Evolutionary conservation across 257 asterid species (phyloP).

Genomic region (Solanum chiquidenum): DNA sequence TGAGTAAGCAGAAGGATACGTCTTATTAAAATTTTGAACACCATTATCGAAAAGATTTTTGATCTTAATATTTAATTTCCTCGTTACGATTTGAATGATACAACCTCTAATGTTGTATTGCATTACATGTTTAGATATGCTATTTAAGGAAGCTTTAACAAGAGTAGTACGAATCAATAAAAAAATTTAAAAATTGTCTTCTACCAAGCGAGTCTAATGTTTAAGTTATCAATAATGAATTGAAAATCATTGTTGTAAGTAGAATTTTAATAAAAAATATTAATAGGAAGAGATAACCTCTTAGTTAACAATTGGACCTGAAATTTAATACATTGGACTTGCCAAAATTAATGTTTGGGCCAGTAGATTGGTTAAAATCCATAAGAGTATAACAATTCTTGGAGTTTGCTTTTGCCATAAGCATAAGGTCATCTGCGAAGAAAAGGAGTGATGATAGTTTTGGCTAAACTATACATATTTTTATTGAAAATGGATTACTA

Average conservation of each 20-base stretch:
- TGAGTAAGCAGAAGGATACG: neutral
- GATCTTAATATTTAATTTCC: no score
- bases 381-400: neutral
- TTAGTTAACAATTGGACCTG: neutral
- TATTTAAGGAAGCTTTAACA: neutral
- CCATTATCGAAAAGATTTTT: no score
- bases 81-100: neutral
- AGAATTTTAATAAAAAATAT: no score
- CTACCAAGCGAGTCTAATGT: neutral
- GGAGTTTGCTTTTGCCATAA: neutral
- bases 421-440: neutral
- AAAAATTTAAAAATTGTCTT: no score
- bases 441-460: neutral
- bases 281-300: neutral
- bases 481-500: no score
- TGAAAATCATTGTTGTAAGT: neutral
- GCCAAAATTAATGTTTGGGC: neutral
- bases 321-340: neutral
- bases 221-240: neutral
- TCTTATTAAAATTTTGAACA: neutral
- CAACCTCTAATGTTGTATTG: neutral
- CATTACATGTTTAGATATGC: neutral
- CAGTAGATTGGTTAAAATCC: neutral
- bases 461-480: neutral
- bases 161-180: no score